Percentiles rank a stretch among this genome's conserved stretches.
Conservation (phyloP, 768 basidiomycete genomes). For the Paxillus involutus region DNA sequence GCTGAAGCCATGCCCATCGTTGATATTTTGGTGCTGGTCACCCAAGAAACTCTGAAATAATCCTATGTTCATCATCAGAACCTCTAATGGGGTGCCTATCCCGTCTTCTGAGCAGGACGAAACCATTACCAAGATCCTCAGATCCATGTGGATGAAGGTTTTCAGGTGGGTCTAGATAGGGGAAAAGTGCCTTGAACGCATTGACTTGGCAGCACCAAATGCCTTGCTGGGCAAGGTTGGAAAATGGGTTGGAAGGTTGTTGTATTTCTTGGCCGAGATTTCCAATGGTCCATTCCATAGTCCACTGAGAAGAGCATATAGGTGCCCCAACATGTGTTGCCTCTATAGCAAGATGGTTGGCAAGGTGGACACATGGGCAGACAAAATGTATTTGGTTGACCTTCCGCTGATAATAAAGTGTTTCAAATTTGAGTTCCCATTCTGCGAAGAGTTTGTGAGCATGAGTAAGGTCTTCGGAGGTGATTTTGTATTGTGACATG, state of each 20-base stretch:
- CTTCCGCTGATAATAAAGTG: conserved; percentile 21
- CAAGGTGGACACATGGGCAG: conserved; percentile 17
- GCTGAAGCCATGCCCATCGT: too few species aligned
- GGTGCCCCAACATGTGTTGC: conserved; percentile 25
- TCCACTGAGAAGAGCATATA: conserved; percentile 27
- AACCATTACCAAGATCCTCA: too few species aligned
- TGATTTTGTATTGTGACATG: too few species aligned
- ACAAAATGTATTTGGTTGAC: conserved; percentile 22
- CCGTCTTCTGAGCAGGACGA: too few species aligned
- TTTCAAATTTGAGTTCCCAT: conserved; percentile 27
- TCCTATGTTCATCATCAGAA: too few species aligned
- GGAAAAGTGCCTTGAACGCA: conserved; percentile 2
- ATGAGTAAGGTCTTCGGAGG: too few species aligned
- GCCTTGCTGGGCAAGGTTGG: conserved; percentile 26
- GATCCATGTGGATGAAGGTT: too few species aligned
- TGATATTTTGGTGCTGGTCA: too few species aligned
- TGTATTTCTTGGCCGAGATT: conserved; percentile 25
- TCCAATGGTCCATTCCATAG: conserved; percentile 25
- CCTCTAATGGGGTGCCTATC: too few species aligned
- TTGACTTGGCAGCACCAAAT: conserved; percentile 20
- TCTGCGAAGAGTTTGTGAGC: conserved; percentile 16
- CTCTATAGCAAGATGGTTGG: conserved; percentile 18
- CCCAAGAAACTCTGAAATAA: too few species aligned
- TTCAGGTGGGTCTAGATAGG: too few species aligned
- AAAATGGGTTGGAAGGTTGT: conserved; percentile 24